A percentile compares a stretch with the other conserved stretches of the same genome.
phyloP scores from a whole-genome alignment of 2,329 filamentous ascomycete genomes.

The Aspergillus uvarum region DNA sequence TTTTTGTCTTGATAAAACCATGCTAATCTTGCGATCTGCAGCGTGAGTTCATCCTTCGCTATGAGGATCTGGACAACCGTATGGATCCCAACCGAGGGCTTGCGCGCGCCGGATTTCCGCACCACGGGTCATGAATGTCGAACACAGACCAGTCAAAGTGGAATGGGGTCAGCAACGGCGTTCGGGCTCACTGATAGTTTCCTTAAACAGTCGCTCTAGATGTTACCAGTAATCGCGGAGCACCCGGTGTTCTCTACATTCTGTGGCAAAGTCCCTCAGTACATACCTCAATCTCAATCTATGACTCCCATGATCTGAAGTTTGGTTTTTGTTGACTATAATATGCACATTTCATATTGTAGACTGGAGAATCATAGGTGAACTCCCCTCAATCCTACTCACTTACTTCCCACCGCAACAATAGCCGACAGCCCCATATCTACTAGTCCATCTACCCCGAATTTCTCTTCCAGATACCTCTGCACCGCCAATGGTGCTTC shows the following conservation, averaged over 20 bases:
- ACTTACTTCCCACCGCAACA: conserved; percentile 32
- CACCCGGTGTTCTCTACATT: conserved; percentile 28
- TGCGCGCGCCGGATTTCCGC: conserved; percentile 38
- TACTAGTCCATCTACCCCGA: conserved; percentile 24
- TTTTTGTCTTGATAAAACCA: neutral
- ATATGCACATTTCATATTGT: neutral
- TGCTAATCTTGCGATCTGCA: conserved; percentile 26
- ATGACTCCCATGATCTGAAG: conserved; percentile 25
- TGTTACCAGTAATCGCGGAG: conserved; percentile 25
- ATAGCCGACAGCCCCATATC: conserved; percentile 29
- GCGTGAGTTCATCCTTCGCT: conserved; percentile 51
- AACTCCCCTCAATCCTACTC: neutral
- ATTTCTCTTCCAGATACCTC: conserved; percentile 26
- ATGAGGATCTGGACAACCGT: conserved; percentile 51
- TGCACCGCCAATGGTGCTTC: conserved; percentile 24
- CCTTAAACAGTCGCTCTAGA: conserved; percentile 26
- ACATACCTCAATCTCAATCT: conserved; percentile 28
- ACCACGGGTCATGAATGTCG: conserved; percentile 36
- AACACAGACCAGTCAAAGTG: conserved; percentile 12
- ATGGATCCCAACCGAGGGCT: conserved; percentile 41
- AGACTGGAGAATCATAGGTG: neutral
- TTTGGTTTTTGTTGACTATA: neutral
- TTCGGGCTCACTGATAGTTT: conserved; percentile 31
- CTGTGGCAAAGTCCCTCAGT: conserved; percentile 25
- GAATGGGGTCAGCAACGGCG: conserved; percentile 32